Base-by-base conservation (phyloP, 768 basidiomycete species). In the Lentinula boryana region DNA sequence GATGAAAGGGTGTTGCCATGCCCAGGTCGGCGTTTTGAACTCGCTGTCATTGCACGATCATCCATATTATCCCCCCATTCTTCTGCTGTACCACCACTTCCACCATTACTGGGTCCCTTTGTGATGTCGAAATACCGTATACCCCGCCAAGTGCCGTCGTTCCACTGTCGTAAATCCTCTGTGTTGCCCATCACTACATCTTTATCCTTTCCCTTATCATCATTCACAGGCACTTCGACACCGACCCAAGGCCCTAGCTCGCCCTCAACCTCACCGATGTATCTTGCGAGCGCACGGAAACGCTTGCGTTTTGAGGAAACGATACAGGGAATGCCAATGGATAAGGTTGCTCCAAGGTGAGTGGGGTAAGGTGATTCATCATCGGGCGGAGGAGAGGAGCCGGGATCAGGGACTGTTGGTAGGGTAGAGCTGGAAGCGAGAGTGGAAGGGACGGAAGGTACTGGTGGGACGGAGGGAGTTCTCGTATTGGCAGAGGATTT, bases 261-360 rank as follows among this genome's bases (percentile, higher is more conserved):
- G 40, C 93, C 93, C 53, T 83, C 80, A 1, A 95, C 86, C 68
- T 93, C 91, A 5, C 90, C 93, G 56, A 95, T 93, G 69, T 95
- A 95, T 4, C 93, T 77, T 21, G 92, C 93, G 67, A 85, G 88
- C 0, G 93, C 93, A 54, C 89, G 86, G 80, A 95, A 93, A 8
- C 91, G 83, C 63, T 88, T 87, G 40, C 89, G 82, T 69, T 91
- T 89, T 44, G 87, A 88, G 2, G 90, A 84, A 63, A 95, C 89
- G 70, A 95, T 93, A 74, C 93, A 95, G 0, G 93, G 91, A 36
- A 95, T 95, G 8, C 93, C 93, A 31, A 94, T 85, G 38, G 91
- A 88, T 38, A 95, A 82, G 10, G 86, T 89, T 2, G 87, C 85
- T 1, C 93, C 62, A 16, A 63, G 52, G 40, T 58, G 62, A 48